Evolutionary conservation across 352 stramenopile genomes (phyloP), one percentile per base, ranked within the genome.

Genomic region (Globisporangium nagaii): DNA sequence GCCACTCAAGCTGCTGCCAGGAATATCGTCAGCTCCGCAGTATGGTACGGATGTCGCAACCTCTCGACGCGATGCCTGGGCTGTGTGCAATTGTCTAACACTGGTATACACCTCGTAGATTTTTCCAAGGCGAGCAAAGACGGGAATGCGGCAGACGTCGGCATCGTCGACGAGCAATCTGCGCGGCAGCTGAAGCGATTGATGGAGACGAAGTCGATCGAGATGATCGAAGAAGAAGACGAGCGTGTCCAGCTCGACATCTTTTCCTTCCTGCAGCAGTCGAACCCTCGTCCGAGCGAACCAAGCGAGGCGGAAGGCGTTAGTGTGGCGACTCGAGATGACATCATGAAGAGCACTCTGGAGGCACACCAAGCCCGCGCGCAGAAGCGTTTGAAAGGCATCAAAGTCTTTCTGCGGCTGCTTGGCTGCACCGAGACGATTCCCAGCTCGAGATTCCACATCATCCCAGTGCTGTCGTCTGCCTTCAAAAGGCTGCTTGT

Each of bases 181-280:
- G 58, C 63, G 9, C 66, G 60, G 8, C 84, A 94, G 19, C 55
- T 92, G 7, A 82, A 85, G 28, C 65, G 65, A n/a, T 39, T 92
- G 8, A 86, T 86, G 71, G 74, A 88, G 43, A 74, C 68, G 7
- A 94, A 92, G 57, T 78, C 78, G 6, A 72, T 83, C 27, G 78
- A 91, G 39, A 65, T 59, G 32, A 89, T 92, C 50, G 81, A 93
- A 62, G 77, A 90, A 64, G 84, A 95, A 67, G 84, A 95, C 39
- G 84, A 92, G 47, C 77, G 75, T n/a, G 70, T 90, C 31, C 82
- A 92, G 32, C 56, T 77, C 1, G 84, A 95, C 25, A 79, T 93
- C 19, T 93, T 95, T 47, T 73, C 72, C 1, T 95, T 95, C 31
- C 59, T 95, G 17, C 82, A 95, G 48, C 73, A 85, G 37, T 73